Base-by-base conservation (phyloP, 192 early-diverging fungal genomes). In the Physocladia obscura region DNA sequence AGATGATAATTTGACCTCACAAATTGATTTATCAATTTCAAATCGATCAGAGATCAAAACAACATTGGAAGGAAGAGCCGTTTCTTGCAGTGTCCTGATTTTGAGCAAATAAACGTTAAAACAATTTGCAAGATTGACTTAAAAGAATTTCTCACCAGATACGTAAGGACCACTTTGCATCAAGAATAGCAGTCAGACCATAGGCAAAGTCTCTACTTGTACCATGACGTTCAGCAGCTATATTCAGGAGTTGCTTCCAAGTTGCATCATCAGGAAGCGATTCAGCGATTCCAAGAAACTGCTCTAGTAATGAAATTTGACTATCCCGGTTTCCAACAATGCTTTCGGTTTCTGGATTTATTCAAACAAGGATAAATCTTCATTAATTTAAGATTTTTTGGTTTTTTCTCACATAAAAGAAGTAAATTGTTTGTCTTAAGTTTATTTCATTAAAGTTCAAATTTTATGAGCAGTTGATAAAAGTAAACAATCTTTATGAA, bases 41-140 rank as follows among this genome's bases (percentile, higher is more conserved):
- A n/a, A n/a, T 29, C 57, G 29, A 11, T 59, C 30, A 13, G 29
- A 34, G 17, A 35, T 54, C 22, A 54, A 54, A 1, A 59, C 34
- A 2, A 59, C 57, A 21, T 36, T 59, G 17, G 17, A 21, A 1
- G 57, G 57, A 29, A 27, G 5, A 13, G 37, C 57, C 15, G 57
- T 36, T 26, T 59, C 57, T 35, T 59, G 57, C 11, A 59, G 15
- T 17, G 57, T 59, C n/a, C n/a, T n/a, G n/a, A n/a, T n/a, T n/a
- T n/a, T n/a, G n/a, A n/a, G n/a, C n/a, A n/a, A n/a, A n/a, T n/a
- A n/a, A n/a, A n/a, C n/a, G n/a, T n/a, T n/a, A n/a, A n/a, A n/a
- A n/a, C n/a, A n/a, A n/a, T n/a, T n/a, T n/a, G n/a, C n/a, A n/a
- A n/a, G n/a, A n/a, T n/a, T n/a, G n/a, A n/a, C n/a, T n/a, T n/a